Conservation (phyloP, 2,329 filamentous ascomycete genomes). For the Aureobasidium melanogenum region DNA sequence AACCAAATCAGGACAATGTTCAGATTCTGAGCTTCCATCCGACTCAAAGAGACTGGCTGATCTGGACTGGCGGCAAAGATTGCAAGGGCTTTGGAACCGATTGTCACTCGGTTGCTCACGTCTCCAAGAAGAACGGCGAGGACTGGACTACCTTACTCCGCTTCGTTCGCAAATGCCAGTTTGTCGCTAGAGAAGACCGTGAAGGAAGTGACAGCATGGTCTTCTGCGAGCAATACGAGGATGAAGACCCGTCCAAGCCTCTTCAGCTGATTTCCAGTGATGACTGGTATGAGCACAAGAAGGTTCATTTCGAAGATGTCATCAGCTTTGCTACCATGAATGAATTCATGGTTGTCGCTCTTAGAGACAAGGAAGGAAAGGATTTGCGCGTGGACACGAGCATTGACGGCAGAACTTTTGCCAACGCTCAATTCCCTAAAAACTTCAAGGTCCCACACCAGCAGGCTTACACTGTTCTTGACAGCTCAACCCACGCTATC, state of each 20-base stretch:
- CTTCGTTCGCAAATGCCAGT: constrained; percentile 75
- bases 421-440: constrained; percentile 73
- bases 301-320: constrained; percentile 59
- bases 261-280: constrained; percentile 67
- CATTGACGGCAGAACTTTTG: constrained; percentile 74
- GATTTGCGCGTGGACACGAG: constrained; percentile 72
- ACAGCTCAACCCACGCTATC: constrained; percentile 88
- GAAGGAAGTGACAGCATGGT: constrained; percentile 54
- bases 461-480: constrained; percentile 82
- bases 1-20: constrained; percentile 40
- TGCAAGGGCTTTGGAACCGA: constrained; percentile 49
- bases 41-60: constrained; percentile 76
- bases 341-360: constrained; percentile 89
- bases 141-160: constrained; percentile 67
- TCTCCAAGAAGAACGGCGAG: constrained; percentile 67
- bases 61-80: constrained; percentile 70
- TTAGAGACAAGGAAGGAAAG: constrained; percentile 54
- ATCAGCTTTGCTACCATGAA: constrained; percentile 88
- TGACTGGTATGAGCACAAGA: constrained; percentile 64
- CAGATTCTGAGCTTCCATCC: constrained; percentile 73
- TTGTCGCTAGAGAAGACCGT: constrained; percentile 59
- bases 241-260: constrained; percentile 52
- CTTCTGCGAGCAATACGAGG: constrained; percentile 54
- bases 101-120: constrained; percentile 67
- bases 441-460: constrained; percentile 74